Evolutionary conservation across 148 eudicot genomes (phyloP).

Genomic region (Cornus florida): DNA sequence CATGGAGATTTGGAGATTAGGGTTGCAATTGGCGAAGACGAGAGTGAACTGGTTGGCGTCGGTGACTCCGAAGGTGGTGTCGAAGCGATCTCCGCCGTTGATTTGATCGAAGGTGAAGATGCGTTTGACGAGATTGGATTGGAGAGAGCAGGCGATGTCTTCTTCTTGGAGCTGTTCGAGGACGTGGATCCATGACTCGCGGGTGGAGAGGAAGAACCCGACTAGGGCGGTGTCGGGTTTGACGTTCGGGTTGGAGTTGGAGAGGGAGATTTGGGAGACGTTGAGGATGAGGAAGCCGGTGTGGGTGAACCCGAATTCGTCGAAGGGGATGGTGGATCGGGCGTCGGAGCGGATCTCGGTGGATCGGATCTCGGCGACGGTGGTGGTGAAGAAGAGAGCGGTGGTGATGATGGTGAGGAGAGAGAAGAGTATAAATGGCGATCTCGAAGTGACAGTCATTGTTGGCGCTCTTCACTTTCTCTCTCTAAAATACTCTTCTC

Average conservation of each 20-base stretch:
- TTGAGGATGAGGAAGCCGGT: slow-evolving; percentile 49
- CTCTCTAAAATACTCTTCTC: no score
- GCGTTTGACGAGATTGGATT: slow-evolving; percentile 32
- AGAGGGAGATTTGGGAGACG: slow-evolving; percentile 36
- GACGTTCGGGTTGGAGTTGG: slow-evolving; percentile 17
- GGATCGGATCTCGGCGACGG: slow-evolving; percentile 36
- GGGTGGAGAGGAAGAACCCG: slow-evolving; percentile 58
- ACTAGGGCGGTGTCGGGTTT: slow-evolving; percentile 39
- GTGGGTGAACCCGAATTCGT: slow-evolving; percentile 60
- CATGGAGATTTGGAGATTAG: slow-evolving; percentile 19
- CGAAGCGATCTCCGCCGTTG: slow-evolving; percentile 12
- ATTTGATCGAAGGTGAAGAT: slow-evolving; percentile 42
- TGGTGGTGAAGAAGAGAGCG: slow-evolving; percentile 13
- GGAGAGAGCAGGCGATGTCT: slow-evolving; percentile 42
- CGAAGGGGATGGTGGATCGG: slow-evolving; percentile 48
- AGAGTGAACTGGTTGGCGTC: slow-evolving; percentile 36
- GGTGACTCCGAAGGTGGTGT: background rate
- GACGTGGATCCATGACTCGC: slow-evolving; percentile 51
- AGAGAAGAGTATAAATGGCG: slow-evolving; percentile 8
- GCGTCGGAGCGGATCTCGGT: slow-evolving; percentile 42
- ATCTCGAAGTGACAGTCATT: slow-evolving; percentile 3
- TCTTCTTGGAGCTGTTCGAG: slow-evolving; percentile 31
- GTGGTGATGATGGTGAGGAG: slow-evolving; percentile 4
- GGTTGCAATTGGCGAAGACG: slow-evolving; percentile 32
- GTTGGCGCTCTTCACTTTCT: background rate